Conservation (phyloP, 1,139 yeast species). For the Nadsonia commutata region DNA sequence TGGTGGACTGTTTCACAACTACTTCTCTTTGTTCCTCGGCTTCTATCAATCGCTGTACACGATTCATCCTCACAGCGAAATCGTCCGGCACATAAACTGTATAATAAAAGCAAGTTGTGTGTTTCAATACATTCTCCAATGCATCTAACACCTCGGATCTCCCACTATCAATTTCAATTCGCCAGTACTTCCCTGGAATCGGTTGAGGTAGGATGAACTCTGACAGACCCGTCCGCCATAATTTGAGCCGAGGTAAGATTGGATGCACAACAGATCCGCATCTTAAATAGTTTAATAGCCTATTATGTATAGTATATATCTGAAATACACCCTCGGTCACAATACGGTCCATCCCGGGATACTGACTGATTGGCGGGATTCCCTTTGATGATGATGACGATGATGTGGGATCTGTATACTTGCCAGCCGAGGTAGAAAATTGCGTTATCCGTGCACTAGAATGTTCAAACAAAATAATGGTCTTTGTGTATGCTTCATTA, state of each 20-base stretch:
- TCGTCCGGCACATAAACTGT: background rate
- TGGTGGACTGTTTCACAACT: background rate
- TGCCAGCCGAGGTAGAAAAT: background rate
- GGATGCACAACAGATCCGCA: slow-evolving; percentile 54
- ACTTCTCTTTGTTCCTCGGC: background rate
- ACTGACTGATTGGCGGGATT: background rate
- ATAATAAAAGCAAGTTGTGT: background rate
- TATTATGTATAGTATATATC: slow-evolving; percentile 49
- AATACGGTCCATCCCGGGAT: slow-evolving; percentile 7
- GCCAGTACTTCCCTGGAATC: slow-evolving; percentile 64
- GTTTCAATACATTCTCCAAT: background rate
- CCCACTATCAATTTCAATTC: slow-evolving; percentile 28
- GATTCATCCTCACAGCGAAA: background rate
- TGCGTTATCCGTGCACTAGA: background rate
- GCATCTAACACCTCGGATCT: background rate
- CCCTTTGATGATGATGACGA: background rate
- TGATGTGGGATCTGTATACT: background rate
- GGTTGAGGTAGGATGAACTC: slow-evolving; percentile 52
- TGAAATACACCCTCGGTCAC: slow-evolving; percentile 38
- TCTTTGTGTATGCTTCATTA: background rate
- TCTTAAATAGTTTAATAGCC: slow-evolving; percentile 45
- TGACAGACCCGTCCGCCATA: slow-evolving; percentile 36
- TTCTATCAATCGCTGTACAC: background rate
- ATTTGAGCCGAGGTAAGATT: slow-evolving; percentile 42
- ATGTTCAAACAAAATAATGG: background rate